phyloP scores from a whole-genome alignment of 768 basidiomycete genomes.

The Trametes cubensis region DNA sequence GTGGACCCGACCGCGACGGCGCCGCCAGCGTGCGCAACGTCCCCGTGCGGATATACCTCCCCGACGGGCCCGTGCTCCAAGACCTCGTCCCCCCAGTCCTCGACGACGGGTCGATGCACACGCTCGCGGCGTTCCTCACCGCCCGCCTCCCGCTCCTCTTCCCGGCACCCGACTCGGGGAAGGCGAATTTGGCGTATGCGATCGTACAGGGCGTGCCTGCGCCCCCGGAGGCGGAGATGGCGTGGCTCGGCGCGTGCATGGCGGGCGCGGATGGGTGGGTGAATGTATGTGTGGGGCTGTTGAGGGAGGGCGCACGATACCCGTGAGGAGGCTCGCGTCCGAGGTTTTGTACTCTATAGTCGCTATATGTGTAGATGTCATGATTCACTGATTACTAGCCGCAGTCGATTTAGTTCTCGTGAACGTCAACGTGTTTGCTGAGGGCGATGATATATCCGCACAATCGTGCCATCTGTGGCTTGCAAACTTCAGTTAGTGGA shows the following conservation, averaged over 20 bases:
- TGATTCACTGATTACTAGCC: too few species aligned
- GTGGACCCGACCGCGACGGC: constrained; percentile 68
- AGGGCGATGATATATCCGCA: too few species aligned
- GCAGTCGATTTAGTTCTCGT: too few species aligned
- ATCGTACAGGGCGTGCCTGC: constrained; percentile 83
- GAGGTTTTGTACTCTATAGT: not conserved
- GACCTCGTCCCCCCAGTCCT: constrained; percentile 81
- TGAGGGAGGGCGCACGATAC: constrained; percentile 27
- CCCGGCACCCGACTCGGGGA: constrained; percentile 42
- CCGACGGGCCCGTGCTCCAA: constrained; percentile 87
- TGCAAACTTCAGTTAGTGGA: too few species aligned
- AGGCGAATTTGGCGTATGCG: constrained; percentile 65
- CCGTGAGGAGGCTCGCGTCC: constrained; percentile 5
- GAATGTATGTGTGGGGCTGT: constrained; percentile 75
- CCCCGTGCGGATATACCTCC: constrained; percentile 88
- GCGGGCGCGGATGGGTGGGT: constrained; percentile 96
- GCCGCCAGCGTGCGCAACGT: constrained; percentile 87
- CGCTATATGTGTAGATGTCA: not conserved
- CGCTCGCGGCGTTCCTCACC: constrained; percentile 68
- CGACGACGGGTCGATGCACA: constrained; percentile 74
- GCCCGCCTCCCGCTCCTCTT: constrained; percentile 81
- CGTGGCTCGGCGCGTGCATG: constrained; percentile 92
- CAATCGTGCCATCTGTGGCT: too few species aligned
- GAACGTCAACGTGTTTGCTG: too few species aligned
- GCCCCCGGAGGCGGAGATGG: constrained; percentile 87